phyloP scores from a whole-genome alignment of 2,329 filamentous ascomycete genomes.

The Epichloe festucae region DNA sequence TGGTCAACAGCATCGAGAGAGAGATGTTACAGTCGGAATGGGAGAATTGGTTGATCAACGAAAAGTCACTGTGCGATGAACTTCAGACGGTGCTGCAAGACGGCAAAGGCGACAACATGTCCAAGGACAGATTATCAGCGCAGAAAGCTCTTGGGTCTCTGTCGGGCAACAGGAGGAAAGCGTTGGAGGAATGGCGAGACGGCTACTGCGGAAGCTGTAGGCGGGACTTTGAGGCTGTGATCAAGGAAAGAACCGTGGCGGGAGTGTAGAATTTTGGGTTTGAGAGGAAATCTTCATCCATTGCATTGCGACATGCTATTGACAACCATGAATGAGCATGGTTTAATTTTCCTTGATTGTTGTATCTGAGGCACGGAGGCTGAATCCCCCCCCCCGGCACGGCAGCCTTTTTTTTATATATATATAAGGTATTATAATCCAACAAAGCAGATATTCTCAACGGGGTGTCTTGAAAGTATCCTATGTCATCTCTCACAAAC shows the following conservation, averaged over 20 bases:
- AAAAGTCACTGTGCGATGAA: conserved; percentile 62
- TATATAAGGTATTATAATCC: too few species aligned
- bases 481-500: too few species aligned
- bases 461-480: too few species aligned
- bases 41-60: conserved; percentile 81
- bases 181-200: conserved; percentile 35
- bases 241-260: conserved; percentile 18
- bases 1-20: conserved; percentile 79
- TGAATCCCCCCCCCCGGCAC: too few species aligned
- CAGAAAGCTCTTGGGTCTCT: conserved; percentile 21
- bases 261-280: conserved; percentile 2
- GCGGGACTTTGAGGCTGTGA: conserved; percentile 26
- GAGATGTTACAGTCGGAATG: conserved; percentile 81
- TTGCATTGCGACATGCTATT: background rate
- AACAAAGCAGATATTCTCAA: too few species aligned
- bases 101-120: conserved; percentile 10
- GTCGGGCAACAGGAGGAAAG: conserved; percentile 19
- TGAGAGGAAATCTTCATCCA: background rate
- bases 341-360: background rate
- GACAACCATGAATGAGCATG: background rate
- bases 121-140: conserved; percentile 11
- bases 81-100: conserved; percentile 31
- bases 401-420: too few species aligned
- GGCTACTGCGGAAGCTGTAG: conserved; percentile 45
- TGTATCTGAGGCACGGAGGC: background rate